phyloP scores from a whole-genome alignment of 2,329 filamentous ascomycete species.

The Tolypocladium guangdongense region DNA sequence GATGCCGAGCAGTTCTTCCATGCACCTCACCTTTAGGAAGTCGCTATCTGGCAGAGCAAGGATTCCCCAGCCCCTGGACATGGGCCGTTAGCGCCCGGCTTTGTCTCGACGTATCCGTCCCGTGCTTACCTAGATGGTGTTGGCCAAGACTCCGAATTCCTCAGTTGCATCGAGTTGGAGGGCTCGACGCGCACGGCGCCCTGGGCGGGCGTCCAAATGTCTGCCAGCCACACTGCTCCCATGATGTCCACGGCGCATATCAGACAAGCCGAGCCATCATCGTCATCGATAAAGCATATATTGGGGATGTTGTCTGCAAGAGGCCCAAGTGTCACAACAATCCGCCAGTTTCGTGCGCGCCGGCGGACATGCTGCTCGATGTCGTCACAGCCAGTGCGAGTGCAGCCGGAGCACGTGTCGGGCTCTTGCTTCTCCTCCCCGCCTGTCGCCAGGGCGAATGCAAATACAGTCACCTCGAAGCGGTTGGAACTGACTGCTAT shows the following conservation, averaged over 20 bases:
- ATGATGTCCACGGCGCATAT: conserved; percentile 40
- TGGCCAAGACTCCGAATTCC: conserved; percentile 19
- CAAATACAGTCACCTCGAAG: conserved; percentile 41
- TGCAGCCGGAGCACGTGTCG: conserved; percentile 5
- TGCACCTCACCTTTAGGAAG: conserved; percentile 26
- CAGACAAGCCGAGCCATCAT: conserved; percentile 35
- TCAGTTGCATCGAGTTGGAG: conserved; percentile 6
- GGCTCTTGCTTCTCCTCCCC: background rate
- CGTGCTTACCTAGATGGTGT: conserved; percentile 14
- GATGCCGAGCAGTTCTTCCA: conserved; percentile 23
- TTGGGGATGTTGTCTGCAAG: conserved; percentile 39
- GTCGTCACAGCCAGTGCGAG: conserved; percentile 1
- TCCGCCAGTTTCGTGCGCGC: conserved; percentile 37
- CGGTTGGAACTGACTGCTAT: conserved; percentile 80
- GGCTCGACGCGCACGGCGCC: conserved; percentile 15
- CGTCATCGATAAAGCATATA: conserved; percentile 37
- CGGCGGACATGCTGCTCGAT: conserved; percentile 23
- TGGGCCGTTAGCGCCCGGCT: background rate
- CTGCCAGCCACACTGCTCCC: conserved; percentile 36
- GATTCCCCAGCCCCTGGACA: conserved; percentile 35
- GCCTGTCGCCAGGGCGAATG: conserved; percentile 25
- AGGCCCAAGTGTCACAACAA: conserved; percentile 31
- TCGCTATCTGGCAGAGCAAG: conserved; percentile 31
- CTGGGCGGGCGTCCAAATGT: conserved; percentile 35
- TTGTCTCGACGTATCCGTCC: background rate